Base-by-base conservation (phyloP, 108 stramenopile species). In the Parmales sp. region DNA sequence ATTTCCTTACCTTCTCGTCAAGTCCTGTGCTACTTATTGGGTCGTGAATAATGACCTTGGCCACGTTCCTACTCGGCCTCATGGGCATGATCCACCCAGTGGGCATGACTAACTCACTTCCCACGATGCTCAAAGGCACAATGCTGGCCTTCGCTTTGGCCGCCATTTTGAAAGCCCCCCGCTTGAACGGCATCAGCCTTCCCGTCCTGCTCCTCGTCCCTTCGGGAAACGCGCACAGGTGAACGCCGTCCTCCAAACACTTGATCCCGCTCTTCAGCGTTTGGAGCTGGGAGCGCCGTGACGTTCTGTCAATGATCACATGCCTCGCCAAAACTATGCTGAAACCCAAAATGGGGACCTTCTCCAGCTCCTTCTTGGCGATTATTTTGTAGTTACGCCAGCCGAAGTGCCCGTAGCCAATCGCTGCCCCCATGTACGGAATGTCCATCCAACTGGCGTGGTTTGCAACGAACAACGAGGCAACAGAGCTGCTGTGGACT, bases 381-480 rank as follows among this genome's bases (percentile, higher is more conserved):
- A 92, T 78, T 26, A 92, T 74, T 75, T 92, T 92, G 83, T 92
- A 92, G 69, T 92, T 92, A 63, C 85, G 78, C 91, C 91, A 92
- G 11, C n/a, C n/a, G n/a, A n/a, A n/a, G n/a, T n/a, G n/a, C n/a
- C n/a, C n/a, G n/a, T n/a, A n/a, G 51, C 91, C 91, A 36, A 92
- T 86, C 20, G 85, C 76, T 38, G 83, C 75, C 19, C 88, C 91
- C 36, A 92, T 31, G 65, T 82, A 88, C 5, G 91, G 91, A 64
- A 92, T 92, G 63, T 92, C 91, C 88, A 92, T 86, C 91, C 91
- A 92, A 34, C 82, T 84, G 63, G 83, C 85, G 83, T 92, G 91
- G 69, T 92, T 92, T 37, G 88, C 86, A 26, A 92, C 91, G 79
- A 89, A 88, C 91, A 92, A 90, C 64, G 82, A 87, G 36, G 80